Percentiles rank a stretch among this genome's conserved stretches.
Evolutionary conservation across 2,329 filamentous ascomycete species (phyloP).

Genomic region (Beauveria asiatica): DNA sequence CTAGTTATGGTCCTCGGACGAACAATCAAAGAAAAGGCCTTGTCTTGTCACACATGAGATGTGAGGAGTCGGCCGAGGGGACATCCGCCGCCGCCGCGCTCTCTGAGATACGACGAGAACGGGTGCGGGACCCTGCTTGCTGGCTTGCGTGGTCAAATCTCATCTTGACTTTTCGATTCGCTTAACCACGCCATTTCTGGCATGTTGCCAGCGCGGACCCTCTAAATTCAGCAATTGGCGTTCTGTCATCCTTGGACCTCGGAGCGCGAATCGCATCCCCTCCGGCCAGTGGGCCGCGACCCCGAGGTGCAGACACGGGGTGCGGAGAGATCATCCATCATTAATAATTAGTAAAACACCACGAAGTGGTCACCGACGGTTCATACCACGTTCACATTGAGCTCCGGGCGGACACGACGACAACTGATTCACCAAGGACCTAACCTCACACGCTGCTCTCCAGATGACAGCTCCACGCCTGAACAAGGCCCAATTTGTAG

Average conservation of each 20-base stretch:
- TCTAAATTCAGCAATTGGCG: neutral
- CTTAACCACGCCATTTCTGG: neutral
- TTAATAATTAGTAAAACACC: no score
- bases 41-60: constrained; percentile 3
- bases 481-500: neutral
- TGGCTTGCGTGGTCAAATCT: neutral
- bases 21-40: neutral
- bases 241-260: neutral
- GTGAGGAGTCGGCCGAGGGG: neutral
- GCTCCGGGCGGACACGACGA: neutral
- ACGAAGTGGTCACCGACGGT: neutral
- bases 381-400: neutral
- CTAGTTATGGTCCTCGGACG: neutral
- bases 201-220: neutral
- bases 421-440: neutral
- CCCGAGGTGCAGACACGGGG: neutral
- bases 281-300: neutral
- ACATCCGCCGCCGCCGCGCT: neutral
- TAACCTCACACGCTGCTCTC: neutral
- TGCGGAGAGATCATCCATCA: constrained; percentile 22
- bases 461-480: neutral
- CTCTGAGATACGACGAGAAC: neutral
- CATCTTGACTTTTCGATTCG: neutral
- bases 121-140: neutral
- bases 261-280: neutral